A percentile compares a stretch with the other conserved stretches of the same genome.
These are phyloP conservation scores for Pestalotiopsis fici DNA, from an alignment of 2,329 filamentous ascomycete species.

Conservation along the genomic window DNA sequence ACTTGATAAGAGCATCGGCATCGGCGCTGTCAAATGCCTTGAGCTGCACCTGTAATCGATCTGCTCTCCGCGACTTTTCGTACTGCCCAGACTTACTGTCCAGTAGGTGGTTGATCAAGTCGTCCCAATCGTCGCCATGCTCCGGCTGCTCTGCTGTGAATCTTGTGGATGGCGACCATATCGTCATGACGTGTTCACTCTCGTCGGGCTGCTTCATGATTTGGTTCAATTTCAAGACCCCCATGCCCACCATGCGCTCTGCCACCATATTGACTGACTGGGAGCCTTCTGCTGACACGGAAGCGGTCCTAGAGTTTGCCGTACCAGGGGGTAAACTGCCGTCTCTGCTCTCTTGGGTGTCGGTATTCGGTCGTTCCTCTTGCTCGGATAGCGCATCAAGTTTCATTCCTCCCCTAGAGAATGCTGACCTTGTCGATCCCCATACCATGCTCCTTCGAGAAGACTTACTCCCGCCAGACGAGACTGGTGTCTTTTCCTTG, in stretches of 20 bases:
- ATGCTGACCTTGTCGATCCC: constrained; percentile 55
- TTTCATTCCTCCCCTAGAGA: constrained; percentile 54
- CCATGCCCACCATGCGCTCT: constrained; percentile 74
- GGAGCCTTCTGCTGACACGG: constrained; percentile 34
- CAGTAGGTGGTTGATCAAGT: constrained; percentile 72
- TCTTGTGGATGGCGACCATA: constrained; percentile 69
- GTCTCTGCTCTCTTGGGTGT: constrained; percentile 43
- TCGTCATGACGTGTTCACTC: constrained; percentile 71
- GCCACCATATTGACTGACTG: constrained; percentile 47
- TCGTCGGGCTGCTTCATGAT: constrained; percentile 73
- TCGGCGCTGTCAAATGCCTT: constrained; percentile 78
- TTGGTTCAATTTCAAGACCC: constrained; percentile 73
- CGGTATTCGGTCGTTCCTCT: constrained; percentile 37
- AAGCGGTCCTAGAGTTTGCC: constrained; percentile 50
- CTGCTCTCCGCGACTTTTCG: constrained; percentile 70
- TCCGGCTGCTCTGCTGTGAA: constrained; percentile 58
- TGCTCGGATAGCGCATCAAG: constrained; percentile 61
- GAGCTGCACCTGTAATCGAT: constrained; percentile 77
- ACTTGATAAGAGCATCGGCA: constrained; percentile 77
- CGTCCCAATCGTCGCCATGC: constrained; percentile 68
- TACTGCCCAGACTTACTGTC: constrained; percentile 74
- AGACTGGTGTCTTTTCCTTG: constrained; percentile 51
- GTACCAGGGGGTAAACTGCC: constrained; percentile 52
- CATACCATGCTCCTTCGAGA: constrained; percentile 71
- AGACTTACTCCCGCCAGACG: constrained; percentile 51